Evolutionary conservation across 768 basidiomycete species (phyloP).

Genomic region (Amanita polypyramis): DNA sequence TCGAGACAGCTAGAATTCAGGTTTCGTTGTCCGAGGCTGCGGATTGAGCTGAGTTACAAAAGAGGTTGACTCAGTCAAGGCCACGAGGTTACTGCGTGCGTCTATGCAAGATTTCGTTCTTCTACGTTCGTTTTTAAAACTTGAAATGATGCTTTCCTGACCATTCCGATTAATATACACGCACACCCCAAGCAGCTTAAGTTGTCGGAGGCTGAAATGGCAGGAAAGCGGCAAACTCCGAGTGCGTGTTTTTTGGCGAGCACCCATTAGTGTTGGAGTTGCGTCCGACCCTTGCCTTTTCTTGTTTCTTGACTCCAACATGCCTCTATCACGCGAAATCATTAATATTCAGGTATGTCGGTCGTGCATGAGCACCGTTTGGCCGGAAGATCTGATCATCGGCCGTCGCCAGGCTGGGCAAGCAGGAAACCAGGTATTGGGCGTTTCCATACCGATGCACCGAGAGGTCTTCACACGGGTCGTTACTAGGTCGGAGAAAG

Average conservation of each 20-base stretch:
- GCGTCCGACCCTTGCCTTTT: slow-evolving; percentile 9
- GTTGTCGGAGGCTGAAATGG: neutral
- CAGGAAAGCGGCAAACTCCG: neutral
- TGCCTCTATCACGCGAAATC: slow-evolving; percentile 62
- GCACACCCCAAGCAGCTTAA: no score
- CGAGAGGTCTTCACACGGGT: slow-evolving; percentile 8
- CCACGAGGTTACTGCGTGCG: no score
- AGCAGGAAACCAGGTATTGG: slow-evolving; percentile 40
- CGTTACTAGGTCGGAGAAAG: slow-evolving; percentile 55
- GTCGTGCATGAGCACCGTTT: neutral
- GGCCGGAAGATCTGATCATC: slow-evolving; percentile 5
- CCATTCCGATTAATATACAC: no score
- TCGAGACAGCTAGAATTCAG: no score
- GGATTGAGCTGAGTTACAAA: no score
- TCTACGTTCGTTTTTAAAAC: no score
- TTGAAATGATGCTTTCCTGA: no score
- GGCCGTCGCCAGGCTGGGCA: slow-evolving; percentile 49
- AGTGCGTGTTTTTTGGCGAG: neutral
- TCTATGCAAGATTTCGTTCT: no score
- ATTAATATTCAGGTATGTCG: slow-evolving; percentile 63
- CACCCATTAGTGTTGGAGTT: neutral
- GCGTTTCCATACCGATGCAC: slow-evolving; percentile 12
- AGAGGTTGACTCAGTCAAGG: no score
- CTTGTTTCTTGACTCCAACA: slow-evolving; percentile 17
- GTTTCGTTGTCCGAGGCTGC: no score